Evolutionary conservation across 768 basidiomycete species (phyloP), one percentile per base, ranked within the genome.

Genomic region (Mrakia frigida): DNA sequence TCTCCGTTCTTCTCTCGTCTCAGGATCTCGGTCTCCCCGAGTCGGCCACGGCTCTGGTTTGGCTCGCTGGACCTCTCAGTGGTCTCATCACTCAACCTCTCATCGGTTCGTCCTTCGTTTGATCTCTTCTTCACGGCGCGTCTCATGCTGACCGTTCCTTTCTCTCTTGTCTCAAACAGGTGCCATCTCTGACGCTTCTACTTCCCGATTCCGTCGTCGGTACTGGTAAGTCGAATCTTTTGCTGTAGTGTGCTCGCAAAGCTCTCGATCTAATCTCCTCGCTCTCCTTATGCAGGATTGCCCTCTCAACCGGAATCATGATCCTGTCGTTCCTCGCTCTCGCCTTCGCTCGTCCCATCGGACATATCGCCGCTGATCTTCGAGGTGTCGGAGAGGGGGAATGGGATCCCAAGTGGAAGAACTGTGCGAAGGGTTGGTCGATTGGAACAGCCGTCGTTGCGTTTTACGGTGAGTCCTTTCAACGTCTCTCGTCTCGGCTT

Each of bases 21-120:
- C 46, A 69, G 65, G 70, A 86, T 43, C 86, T 91, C 28, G 91
- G 91, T 10, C 85, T 98, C 37, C 90, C 93, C 0, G 95, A 94
- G 82, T 90, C 93, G 81, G 85, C 94, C 23, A 98, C 97, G 0
- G 91, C 92, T 73, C 87, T 98, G 11, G 96, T 99, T 50, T 99
- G 97, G 97, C 87, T 87, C 46, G 86, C 86, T 0, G 86, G 96
- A 14, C 97, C 97, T 6, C 93, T 56, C 11, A 28, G 52, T 35
- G 97, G 97, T 23, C 86, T 99, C 65, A 86, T 99, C 70, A 94
- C 94, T 6, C 97, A 99, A 82, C 97, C 97, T n/a, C 87, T 98
- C 74, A 97, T 99, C 80, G 97, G 96, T 93, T 78, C 63, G 39
- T 53, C 13, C 50, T 10, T 28, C 39, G 25, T 46, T 59, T n/a